A percentile compares a stretch with the other conserved stretches of the same genome.
Conservation (phyloP, 2,329 filamentous ascomycete genomes). For the Scytalidium sp. region DNA sequence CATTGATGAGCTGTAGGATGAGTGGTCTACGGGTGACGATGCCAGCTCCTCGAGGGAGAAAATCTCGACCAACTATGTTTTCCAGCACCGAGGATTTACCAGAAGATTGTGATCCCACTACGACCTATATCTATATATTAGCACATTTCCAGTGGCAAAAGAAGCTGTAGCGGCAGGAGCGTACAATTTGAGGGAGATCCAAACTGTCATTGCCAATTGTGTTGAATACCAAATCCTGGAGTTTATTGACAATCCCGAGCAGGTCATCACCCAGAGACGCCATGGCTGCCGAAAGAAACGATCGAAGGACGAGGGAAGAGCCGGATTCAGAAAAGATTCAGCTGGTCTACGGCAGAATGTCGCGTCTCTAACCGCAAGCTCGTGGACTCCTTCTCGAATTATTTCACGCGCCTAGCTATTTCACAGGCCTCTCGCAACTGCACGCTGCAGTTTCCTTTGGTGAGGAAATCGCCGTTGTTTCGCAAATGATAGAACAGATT, state of each 20-base stretch:
- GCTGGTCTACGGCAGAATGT: background rate
- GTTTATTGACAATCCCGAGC: slow-evolving; percentile 92
- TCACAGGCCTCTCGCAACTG: background rate
- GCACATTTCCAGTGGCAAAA: background rate
- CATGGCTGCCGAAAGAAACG: slow-evolving; percentile 51
- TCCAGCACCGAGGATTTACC: slow-evolving; percentile 98
- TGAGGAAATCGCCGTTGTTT: background rate
- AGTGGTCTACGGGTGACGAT: slow-evolving; percentile 93
- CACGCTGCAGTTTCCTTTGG: background rate
- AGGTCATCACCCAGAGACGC: slow-evolving; percentile 94
- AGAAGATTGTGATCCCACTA: slow-evolving; percentile 96
- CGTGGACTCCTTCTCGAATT: background rate
- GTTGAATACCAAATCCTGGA: slow-evolving; percentile 98
- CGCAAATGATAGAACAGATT: background rate
- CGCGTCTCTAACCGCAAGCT: background rate
- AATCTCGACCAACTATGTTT: slow-evolving; percentile 97
- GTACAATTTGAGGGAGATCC: slow-evolving; percentile 95
- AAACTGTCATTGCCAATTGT: slow-evolving; percentile 98
- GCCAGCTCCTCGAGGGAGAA: slow-evolving; percentile 91
- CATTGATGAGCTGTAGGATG: slow-evolving; percentile 97
- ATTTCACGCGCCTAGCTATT: background rate
- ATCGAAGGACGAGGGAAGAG: background rate
- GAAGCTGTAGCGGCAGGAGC: slow-evolving; percentile 30
- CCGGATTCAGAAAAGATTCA: background rate
- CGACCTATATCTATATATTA: slow-evolving; percentile 63